Percentiles rank a stretch among this genome's conserved stretches.
Evolutionary conservation across 176 grass and related monocot genomes (phyloP).

Genomic region (Lolium perenne): DNA sequence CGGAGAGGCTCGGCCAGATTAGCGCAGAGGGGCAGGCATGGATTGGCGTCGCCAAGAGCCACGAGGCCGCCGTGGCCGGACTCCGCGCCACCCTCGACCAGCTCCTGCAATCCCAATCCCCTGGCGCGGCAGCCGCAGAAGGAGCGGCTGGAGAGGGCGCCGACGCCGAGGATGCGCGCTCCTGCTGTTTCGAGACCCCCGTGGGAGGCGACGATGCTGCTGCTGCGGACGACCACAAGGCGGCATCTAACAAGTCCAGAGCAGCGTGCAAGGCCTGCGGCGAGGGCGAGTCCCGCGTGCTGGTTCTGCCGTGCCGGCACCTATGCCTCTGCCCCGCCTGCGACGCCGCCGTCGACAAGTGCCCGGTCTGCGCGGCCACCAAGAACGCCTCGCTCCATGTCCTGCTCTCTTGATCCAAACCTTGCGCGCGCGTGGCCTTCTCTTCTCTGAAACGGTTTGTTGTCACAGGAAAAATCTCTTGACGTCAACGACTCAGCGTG

Average conservation of each 20-base stretch:
- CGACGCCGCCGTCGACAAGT: conserved; percentile 35
- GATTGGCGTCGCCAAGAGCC: conserved; percentile 44
- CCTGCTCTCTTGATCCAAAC: conserved; percentile 37
- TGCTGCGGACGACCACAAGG: neutral
- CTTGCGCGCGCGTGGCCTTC: neutral
- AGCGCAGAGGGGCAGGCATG: conserved; percentile 55
- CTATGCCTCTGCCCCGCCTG: conserved; percentile 64
- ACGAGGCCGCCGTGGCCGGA: neutral
- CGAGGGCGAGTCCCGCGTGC: conserved; percentile 39
- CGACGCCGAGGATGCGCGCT: conserved; percentile 26
- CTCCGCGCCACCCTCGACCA: conserved; percentile 61
- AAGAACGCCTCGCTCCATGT: conserved; percentile 68
- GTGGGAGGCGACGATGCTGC: neutral
- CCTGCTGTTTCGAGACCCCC: conserved; percentile 47
- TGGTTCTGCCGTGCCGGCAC: conserved; percentile 77
- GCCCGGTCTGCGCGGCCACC: conserved; percentile 51
- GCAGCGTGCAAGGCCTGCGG: neutral
- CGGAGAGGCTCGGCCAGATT: conserved; percentile 52
- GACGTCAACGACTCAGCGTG: no score
- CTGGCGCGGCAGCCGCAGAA: neutral
- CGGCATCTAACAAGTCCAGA: neutral
- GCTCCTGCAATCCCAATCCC: conserved; percentile 14
- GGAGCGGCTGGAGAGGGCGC: neutral
- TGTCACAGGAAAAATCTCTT: no score
- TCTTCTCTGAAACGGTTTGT: neutral